Base-by-base conservation (phyloP, 1,284 basidiomycete genomes). In the Moniliophthora roreri region DNA sequence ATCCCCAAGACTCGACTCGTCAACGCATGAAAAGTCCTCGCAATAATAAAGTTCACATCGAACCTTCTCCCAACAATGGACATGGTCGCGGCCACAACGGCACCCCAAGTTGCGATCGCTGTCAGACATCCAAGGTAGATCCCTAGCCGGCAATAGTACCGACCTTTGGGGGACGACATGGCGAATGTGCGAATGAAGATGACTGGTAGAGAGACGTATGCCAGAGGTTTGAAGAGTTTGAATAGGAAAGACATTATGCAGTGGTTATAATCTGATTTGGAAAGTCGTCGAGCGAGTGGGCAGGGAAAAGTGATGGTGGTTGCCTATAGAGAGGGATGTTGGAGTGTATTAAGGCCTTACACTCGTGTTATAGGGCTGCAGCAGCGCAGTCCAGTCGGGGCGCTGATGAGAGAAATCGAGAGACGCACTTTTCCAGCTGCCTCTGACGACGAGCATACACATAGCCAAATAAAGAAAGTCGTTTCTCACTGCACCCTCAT, bases 41-140 rank as follows among this genome's bases (percentile, higher is more conserved):
- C 96, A 38, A 96, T 89, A 59, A 91, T 75, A 62, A 81, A 89
- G 73, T 96, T 93, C 63, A 91, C 91, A 68, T 98, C 91, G 66
- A 87, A 85, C 16, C 89, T 78, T 63, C 84, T 78, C 15, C 95
- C 94, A 7, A 84, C 66, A 32, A 91, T 63, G 6, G 83, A 78
- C 72, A 95, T 81, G 15, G 85, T 77, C 15, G 92, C 73, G 2
- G 89, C 87, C 48, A 89, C 75, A 44, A 93, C 65, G 45, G 91
- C 78, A 41, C 92, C 92, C 77, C 87, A 88, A 50, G 87, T 79
- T 3, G 89, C 92, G 59, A 87, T 84, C 24, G 88, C 75, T 16
- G 84, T 84, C 46, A 98, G 67, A 1, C 87, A 84, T 8, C 85
- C 82, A 45, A 94, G 69, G 69, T 94, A 98, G 48, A 93, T 63